phyloP scores from a whole-genome alignment of 495 filamentous ascomycete species.

The Aspergillus taichungensis region DNA sequence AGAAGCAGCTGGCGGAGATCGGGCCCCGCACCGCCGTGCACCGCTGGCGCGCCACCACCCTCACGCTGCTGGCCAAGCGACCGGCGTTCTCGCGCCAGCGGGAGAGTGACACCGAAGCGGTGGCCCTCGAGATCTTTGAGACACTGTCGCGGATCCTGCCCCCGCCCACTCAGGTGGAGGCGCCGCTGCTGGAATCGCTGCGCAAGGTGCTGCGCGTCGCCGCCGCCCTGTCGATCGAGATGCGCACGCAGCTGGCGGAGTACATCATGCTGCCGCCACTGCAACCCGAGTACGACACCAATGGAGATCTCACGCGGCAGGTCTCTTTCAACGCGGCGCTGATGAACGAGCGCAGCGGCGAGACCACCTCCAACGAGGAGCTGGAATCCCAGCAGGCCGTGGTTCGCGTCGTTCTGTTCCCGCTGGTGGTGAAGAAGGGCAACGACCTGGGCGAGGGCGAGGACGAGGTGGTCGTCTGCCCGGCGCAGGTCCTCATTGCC shows the following conservation, averaged over 20 bases:
- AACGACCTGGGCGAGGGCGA: slow-evolving; percentile 77
- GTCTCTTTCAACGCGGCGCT: slow-evolving; percentile 78
- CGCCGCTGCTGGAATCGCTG: slow-evolving; percentile 68
- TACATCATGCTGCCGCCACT: slow-evolving; percentile 95
- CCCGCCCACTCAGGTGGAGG: slow-evolving; percentile 66
- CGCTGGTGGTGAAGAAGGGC: slow-evolving; percentile 87
- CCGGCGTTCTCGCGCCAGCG: slow-evolving; percentile 66
- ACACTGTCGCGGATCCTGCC: slow-evolving; percentile 73
- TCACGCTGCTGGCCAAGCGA: slow-evolving; percentile 76
- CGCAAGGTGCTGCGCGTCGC: slow-evolving; percentile 75
- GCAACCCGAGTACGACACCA: slow-evolving; percentile 89
- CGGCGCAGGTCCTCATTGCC: slow-evolving; percentile 80
- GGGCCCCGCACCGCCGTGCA: slow-evolving; percentile 75
- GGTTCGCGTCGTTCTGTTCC: slow-evolving; percentile 87
- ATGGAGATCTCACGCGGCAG: slow-evolving; percentile 76
- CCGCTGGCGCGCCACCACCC: slow-evolving; percentile 90
- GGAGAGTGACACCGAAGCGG: slow-evolving; percentile 77
- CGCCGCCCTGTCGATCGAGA: slow-evolving; percentile 82
- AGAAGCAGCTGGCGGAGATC: slow-evolving; percentile 83
- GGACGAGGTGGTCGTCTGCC: slow-evolving; percentile 86
- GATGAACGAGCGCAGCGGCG: slow-evolving; percentile 86
- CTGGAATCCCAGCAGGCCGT: slow-evolving; percentile 66
- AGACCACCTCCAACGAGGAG: slow-evolving; percentile 59
- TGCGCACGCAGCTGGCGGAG: slow-evolving; percentile 91
- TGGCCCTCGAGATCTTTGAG: slow-evolving; percentile 74